Conservation (phyloP, 2,329 filamentous ascomycete genomes). For the Beauveria asiatica region DNA sequence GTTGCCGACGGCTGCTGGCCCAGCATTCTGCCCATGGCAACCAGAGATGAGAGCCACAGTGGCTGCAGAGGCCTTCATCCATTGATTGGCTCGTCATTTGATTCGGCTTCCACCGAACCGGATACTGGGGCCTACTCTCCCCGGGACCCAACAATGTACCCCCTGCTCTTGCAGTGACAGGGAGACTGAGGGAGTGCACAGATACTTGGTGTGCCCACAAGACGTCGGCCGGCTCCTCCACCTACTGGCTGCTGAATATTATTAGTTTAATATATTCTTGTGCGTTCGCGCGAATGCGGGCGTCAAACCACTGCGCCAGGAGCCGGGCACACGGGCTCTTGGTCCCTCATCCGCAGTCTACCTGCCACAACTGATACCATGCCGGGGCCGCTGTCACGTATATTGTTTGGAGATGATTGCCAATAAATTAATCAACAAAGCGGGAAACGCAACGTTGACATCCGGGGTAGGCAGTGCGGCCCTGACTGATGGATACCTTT, state of each 20-base stretch:
- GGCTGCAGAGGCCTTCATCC: not conserved
- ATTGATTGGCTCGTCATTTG: not conserved
- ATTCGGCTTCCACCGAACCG: constrained; percentile 9
- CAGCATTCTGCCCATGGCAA: too few relatives aligned
- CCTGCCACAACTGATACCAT: not conserved
- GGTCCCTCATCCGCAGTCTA: not conserved
- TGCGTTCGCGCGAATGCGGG: not conserved
- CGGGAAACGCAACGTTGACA: not conserved
- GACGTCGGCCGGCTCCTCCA: not conserved
- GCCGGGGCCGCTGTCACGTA: not conserved
- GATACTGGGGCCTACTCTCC: constrained; percentile 4
- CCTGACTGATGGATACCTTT: not conserved
- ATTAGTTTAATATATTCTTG: not conserved
- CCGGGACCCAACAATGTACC: constrained; percentile 2
- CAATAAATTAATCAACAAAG: constrained; percentile 1
- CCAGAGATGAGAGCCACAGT: not conserved
- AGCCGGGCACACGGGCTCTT: not conserved
- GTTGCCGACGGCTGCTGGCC: not conserved
- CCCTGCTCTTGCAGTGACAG: not conserved
- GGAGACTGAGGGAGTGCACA: not conserved
- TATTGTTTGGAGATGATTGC: constrained; percentile 9
- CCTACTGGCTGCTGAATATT: not conserved
- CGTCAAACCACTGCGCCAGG: not conserved
- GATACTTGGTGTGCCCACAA: not conserved
- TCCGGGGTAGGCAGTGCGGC: not conserved